Conservation (phyloP, 2,329 filamentous ascomycete genomes). For the Fusarium nisikadoi region DNA sequence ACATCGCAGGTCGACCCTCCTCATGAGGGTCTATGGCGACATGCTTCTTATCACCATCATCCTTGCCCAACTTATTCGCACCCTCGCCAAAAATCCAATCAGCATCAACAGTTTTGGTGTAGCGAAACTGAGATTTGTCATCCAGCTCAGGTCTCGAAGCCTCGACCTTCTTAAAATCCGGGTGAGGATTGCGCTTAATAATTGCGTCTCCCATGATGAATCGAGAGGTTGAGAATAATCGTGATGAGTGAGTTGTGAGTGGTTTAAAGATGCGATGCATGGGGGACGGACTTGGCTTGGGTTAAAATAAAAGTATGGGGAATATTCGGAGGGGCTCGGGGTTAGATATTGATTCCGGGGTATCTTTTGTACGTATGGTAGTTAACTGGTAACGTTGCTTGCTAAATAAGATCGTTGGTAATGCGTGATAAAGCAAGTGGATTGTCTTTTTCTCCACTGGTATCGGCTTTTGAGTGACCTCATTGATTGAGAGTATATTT, state of each 20-base stretch:
- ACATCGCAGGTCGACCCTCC: slow-evolving; percentile 70
- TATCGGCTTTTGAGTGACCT: slow-evolving; percentile 12
- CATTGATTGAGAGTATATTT: not conserved
- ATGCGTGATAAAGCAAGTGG: slow-evolving; percentile 35
- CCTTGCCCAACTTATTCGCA: slow-evolving; percentile 62
- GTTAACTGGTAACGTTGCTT: not conserved
- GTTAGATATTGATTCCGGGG: slow-evolving; percentile 1
- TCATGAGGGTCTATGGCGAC: slow-evolving; percentile 84
- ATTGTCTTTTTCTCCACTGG: slow-evolving; percentile 23
- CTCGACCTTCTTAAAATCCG: slow-evolving; percentile 80
- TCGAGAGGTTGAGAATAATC: slow-evolving; percentile 13
- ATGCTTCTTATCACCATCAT: slow-evolving; percentile 61
- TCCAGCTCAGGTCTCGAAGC: slow-evolving; percentile 71
- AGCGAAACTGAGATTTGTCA: slow-evolving; percentile 57
- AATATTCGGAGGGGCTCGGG: slow-evolving; percentile 3
- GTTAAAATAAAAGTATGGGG: slow-evolving; percentile 11
- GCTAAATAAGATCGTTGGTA: slow-evolving; percentile 15
- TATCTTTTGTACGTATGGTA: not conserved
- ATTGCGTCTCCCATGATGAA: slow-evolving; percentile 47
- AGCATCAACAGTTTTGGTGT: slow-evolving; percentile 72
- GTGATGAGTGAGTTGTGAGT: slow-evolving; percentile 6
- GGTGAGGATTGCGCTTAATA: slow-evolving; percentile 67
- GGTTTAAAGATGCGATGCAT: slow-evolving; percentile 13
- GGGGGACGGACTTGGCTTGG: not conserved
- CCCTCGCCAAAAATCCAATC: slow-evolving; percentile 74